Evolutionary conservation across 768 basidiomycete genomes (phyloP).

Genomic region (Pulveroboletus sp.): DNA sequence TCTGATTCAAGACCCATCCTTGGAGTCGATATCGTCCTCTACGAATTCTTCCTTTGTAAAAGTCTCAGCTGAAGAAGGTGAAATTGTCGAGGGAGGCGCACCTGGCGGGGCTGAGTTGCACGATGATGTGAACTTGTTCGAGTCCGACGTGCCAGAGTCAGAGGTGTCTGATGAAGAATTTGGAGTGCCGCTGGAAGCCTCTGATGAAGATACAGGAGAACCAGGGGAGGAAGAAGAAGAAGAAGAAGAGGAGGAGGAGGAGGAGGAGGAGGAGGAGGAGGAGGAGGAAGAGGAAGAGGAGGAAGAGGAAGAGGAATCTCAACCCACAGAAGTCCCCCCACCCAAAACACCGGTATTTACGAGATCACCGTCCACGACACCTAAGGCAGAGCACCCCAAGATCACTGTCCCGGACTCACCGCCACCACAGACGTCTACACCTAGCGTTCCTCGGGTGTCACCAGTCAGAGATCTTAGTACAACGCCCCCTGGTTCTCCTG

Average conservation of each 20-base stretch:
- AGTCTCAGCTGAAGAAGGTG: slow-evolving; percentile 29
- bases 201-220: slow-evolving; percentile 14
- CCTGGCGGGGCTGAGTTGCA: slow-evolving; percentile 30
- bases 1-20: slow-evolving; percentile 12
- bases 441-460: slow-evolving; percentile 23
- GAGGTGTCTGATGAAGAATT: slow-evolving; percentile 15
- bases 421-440: slow-evolving; percentile 25
- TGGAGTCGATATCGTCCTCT: slow-evolving; percentile 38
- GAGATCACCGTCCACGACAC: slow-evolving; percentile 56
- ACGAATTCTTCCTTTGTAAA: slow-evolving; percentile 47
- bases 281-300: too few species aligned
- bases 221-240: background rate
- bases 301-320: slow-evolving; percentile 5
- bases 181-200: background rate
- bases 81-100: slow-evolving; percentile 8
- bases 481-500: slow-evolving; percentile 64
- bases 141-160: slow-evolving; percentile 27
- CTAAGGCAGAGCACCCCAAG: slow-evolving; percentile 47
- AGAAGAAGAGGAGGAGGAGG: too few species aligned
- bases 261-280: too few species aligned
- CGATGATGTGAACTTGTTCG: slow-evolving; percentile 30
- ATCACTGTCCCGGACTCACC: slow-evolving; percentile 34
- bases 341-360: slow-evolving; percentile 34
- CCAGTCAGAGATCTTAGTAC: slow-evolving; percentile 43
- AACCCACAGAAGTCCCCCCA: slow-evolving; percentile 20